phyloP scores from a whole-genome alignment of 768 basidiomycete genomes.

The Pholiota molesta region DNA sequence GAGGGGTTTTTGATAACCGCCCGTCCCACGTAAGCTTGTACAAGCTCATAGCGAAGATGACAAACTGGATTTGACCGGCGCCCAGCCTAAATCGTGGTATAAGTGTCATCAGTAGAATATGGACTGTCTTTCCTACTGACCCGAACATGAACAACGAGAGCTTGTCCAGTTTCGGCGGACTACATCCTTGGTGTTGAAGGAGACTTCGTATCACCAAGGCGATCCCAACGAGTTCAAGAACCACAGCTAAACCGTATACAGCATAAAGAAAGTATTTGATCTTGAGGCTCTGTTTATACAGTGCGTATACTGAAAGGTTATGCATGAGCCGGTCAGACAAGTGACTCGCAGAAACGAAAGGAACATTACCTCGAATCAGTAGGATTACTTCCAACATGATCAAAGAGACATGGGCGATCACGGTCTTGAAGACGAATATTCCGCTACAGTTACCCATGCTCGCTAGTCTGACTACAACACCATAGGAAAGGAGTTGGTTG shows the following conservation, averaged over 20 bases:
- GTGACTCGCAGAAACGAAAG: background rate
- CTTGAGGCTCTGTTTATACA: background rate
- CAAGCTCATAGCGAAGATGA: background rate
- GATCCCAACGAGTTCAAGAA: background rate
- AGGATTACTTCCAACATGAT: background rate
- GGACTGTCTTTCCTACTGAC: too few species aligned
- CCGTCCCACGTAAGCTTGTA: background rate
- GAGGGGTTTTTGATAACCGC: background rate
- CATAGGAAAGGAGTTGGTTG: background rate
- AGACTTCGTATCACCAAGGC: background rate
- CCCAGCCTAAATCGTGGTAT: background rate
- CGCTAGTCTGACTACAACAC: background rate
- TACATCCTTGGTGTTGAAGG: background rate
- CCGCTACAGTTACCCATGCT: background rate
- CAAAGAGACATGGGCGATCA: background rate
- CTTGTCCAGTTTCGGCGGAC: background rate
- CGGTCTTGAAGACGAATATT: background rate
- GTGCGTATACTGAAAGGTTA: background rate
- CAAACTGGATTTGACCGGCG: background rate
- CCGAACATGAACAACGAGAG: too few species aligned
- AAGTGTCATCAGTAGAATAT: too few species aligned
- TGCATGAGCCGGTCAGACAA: background rate
- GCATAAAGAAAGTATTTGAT: background rate
- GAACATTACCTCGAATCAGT: background rate
- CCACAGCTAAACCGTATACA: background rate